Evolutionary conservation across 2,329 filamentous ascomycete species (phyloP).

Genomic region (Paraphoma sp.): DNA sequence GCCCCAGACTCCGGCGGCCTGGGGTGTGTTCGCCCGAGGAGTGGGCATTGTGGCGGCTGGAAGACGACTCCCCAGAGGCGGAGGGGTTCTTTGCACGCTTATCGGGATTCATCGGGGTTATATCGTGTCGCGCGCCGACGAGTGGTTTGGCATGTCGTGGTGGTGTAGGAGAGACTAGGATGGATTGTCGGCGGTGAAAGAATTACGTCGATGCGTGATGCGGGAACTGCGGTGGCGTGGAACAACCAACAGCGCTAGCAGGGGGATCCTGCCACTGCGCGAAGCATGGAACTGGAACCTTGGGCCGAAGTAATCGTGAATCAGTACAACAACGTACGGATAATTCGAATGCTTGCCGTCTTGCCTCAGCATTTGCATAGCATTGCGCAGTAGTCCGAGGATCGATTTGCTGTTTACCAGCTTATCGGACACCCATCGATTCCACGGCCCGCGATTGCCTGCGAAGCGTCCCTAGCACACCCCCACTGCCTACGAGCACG

Average conservation of each 20-base stretch:
- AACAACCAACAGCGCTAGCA: not conserved
- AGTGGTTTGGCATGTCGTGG: constrained; percentile 40
- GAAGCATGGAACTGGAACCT: not conserved
- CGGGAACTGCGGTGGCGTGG: not conserved
- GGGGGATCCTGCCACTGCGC: not conserved
- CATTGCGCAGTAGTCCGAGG: too few relatives aligned
- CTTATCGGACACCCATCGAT: not conserved
- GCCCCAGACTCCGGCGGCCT: constrained; percentile 45
- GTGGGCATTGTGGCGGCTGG: constrained; percentile 31
- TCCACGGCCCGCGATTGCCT: not conserved
- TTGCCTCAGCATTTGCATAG: too few relatives aligned
- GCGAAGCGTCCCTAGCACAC: not conserved
- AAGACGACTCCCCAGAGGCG: constrained; percentile 34
- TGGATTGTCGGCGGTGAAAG: constrained; percentile 2
- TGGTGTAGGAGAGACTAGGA: constrained; percentile 3
- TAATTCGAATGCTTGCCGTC: too few relatives aligned
- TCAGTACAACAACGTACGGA: not conserved
- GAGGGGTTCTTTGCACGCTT: constrained; percentile 27
- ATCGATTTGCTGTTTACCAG: too few relatives aligned
- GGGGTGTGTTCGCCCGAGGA: constrained; percentile 32
- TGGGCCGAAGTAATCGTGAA: too few relatives aligned
- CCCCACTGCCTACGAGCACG: constrained; percentile 9
- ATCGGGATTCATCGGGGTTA: constrained; percentile 38
- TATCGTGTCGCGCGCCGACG: constrained; percentile 19
- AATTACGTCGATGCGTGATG: constrained; percentile 4